Percentiles rank a stretch among this genome's conserved stretches.
These are phyloP conservation scores for Nissolia schottii DNA, from an alignment of 306 rosid species.

Conservation along the genomic window DNA sequence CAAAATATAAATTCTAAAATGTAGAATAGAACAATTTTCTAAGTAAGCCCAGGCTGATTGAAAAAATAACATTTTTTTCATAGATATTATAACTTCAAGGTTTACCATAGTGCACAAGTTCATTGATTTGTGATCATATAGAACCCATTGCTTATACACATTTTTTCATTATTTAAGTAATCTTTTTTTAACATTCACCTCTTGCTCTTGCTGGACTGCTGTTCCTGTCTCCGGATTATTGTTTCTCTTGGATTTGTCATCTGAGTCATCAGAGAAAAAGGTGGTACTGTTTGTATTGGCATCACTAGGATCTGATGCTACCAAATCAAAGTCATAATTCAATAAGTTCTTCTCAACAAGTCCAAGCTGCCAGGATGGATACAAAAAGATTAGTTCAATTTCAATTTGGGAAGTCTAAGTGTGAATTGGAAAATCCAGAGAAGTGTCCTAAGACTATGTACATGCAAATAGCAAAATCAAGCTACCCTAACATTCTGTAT, in stretches of 20 bases:
- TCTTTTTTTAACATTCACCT: conserved; percentile 42
- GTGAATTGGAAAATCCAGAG: not conserved
- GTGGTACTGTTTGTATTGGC: conserved; percentile 90
- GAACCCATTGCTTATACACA: not conserved
- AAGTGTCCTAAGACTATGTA: not conserved
- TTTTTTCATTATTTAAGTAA: not conserved
- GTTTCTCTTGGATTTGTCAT: conserved; percentile 59
- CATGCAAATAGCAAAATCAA: not conserved
- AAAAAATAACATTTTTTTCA: not conserved
- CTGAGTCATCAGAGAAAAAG: conserved; percentile 91
- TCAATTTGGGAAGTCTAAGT: conserved; percentile 1
- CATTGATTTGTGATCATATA: not conserved
- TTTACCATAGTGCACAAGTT: not conserved
- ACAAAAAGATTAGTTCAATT: conserved; percentile 11
- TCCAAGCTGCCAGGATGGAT: conserved; percentile 79
- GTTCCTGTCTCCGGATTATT: conserved; percentile 56
- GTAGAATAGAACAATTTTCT: not conserved
- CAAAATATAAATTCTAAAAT: not conserved
- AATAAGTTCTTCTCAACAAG: conserved; percentile 81
- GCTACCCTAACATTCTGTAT: conserved; percentile 11
- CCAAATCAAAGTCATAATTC: conserved; percentile 71
- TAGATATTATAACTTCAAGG: not conserved
- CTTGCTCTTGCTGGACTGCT: conserved; percentile 58
- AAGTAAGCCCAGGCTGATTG: not conserved
- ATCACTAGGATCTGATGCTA: conserved; percentile 87